Percentiles rank a stretch among this genome's conserved stretches.
phyloP scores from a whole-genome alignment of 805 yeast species.

The Hanseniaspora singularis region DNA sequence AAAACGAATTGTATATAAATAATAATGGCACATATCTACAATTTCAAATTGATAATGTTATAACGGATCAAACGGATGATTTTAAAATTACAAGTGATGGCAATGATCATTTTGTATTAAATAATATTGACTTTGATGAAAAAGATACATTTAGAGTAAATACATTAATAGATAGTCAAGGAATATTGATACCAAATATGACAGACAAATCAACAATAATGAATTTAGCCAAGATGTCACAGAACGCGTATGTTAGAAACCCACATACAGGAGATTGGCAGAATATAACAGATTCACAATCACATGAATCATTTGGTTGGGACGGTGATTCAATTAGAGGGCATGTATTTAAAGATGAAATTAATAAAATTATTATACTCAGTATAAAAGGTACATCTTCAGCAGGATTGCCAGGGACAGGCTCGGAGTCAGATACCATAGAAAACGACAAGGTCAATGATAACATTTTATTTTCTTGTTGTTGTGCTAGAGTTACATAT shows the following conservation, averaged over 20 bases:
- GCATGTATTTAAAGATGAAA: constrained; percentile 64
- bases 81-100: too few species aligned
- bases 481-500: constrained; percentile 86
- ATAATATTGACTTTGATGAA: too few species aligned
- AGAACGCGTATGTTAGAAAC: constrained; percentile 38
- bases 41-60: too few species aligned
- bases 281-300: constrained; percentile 55
- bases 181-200: constrained; percentile 27
- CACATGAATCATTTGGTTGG: constrained; percentile 72
- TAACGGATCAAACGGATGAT: too few species aligned
- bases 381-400: constrained; percentile 90
- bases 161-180: not conserved
- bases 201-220: constrained; percentile 27
- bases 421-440: constrained; percentile 70
- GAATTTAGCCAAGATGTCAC: constrained; percentile 40
- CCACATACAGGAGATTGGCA: constrained; percentile 35
- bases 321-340: constrained; percentile 75
- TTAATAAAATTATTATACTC: constrained; percentile 51
- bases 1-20: too few species aligned
- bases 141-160: too few species aligned
- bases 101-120: too few species aligned
- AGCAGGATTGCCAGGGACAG: constrained; percentile 62
- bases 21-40: too few species aligned
- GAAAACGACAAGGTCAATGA: constrained; percentile 75
- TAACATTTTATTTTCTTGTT: constrained; percentile 80